phyloP scores from a whole-genome alignment of 176 grass and related monocot genomes.

The Phragmites australis region DNA sequence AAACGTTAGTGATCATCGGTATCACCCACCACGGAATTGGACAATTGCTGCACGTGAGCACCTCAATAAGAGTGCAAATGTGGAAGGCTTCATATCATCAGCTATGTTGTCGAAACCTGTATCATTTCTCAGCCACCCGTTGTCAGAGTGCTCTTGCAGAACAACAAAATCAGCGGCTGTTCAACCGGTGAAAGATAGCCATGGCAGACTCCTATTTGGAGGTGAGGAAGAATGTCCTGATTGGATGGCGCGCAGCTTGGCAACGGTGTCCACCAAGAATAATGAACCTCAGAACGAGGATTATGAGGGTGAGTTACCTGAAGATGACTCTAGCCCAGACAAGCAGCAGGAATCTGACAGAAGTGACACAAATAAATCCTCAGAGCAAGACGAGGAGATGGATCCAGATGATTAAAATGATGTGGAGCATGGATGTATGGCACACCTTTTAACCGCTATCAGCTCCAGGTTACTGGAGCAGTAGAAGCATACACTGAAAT shows the following conservation, averaged over 20 bases:
- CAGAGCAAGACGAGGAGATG: slow-evolving; percentile 91
- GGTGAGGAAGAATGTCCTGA: slow-evolving; percentile 78
- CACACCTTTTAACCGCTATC: slow-evolving; percentile 28
- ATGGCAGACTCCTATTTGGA: slow-evolving; percentile 39
- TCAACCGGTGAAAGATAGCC: slow-evolving; percentile 41
- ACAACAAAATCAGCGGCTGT: slow-evolving; percentile 34
- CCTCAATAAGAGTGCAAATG: slow-evolving; percentile 67
- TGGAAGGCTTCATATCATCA: slow-evolving; percentile 51
- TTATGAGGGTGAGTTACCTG: slow-evolving; percentile 63
- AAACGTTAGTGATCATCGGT: slow-evolving; percentile 63
- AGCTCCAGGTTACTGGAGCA: slow-evolving; percentile 33
- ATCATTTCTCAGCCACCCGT: slow-evolving; percentile 81
- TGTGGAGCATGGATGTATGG: slow-evolving; percentile 10
- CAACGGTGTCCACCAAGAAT: slow-evolving; percentile 36
- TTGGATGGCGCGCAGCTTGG: slow-evolving; percentile 53
- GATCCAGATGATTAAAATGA: slow-evolving; percentile 86
- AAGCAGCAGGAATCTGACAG: slow-evolving; percentile 59
- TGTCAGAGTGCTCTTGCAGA: slow-evolving; percentile 81
- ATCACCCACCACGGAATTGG: slow-evolving; percentile 90
- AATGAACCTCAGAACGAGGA: slow-evolving; percentile 65
- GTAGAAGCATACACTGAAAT: not conserved
- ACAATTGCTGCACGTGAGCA: slow-evolving; percentile 65
- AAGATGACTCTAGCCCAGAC: slow-evolving; percentile 57
- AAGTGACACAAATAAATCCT: slow-evolving; percentile 57
- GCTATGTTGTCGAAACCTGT: slow-evolving; percentile 63